phyloP scores from a whole-genome alignment of 83 land plant genomes.

The Larix sibirica region DNA sequence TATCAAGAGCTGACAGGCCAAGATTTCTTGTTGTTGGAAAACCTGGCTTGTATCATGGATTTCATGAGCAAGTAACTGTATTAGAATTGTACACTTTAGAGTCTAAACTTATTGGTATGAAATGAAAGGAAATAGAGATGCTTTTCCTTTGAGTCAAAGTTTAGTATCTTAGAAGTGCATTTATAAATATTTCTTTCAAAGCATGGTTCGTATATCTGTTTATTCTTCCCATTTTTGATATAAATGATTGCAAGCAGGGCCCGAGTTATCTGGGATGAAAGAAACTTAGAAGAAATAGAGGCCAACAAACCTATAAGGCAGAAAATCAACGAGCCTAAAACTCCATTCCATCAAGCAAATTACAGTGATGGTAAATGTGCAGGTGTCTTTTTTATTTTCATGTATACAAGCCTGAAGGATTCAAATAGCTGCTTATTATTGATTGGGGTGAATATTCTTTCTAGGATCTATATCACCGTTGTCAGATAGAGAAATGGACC shows the following conservation, averaged over 20 bases:
- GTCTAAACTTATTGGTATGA: neutral
- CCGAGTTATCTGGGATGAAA: slow-evolving; percentile 70
- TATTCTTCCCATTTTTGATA: neutral
- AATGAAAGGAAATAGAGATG: neutral
- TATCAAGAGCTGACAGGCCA: neutral
- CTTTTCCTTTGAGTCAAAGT: neutral
- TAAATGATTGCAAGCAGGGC: slow-evolving; percentile 3
- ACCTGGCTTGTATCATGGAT: neutral
- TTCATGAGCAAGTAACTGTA: too few species aligned
- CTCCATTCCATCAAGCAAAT: slow-evolving; percentile 76
- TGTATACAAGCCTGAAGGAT: neutral
- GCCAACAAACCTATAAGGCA: slow-evolving; percentile 80
- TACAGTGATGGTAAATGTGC: slow-evolving; percentile 59
- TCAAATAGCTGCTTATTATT: neutral
- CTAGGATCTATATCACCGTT: slow-evolving; percentile 67
- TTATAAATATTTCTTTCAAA: neutral
- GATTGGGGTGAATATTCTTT: slow-evolving; percentile 1
- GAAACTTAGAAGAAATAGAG: slow-evolving; percentile 75
- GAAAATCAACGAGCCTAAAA: slow-evolving; percentile 91
- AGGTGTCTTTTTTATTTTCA: neutral
- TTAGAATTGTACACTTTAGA: neutral
- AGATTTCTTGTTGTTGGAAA: neutral
- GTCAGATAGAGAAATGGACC: slow-evolving; percentile 35
- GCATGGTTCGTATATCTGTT: neutral
- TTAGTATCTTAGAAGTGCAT: neutral